Base-by-base conservation (phyloP, 2,329 filamentous ascomycete species). In the Lachnellula cervina region DNA sequence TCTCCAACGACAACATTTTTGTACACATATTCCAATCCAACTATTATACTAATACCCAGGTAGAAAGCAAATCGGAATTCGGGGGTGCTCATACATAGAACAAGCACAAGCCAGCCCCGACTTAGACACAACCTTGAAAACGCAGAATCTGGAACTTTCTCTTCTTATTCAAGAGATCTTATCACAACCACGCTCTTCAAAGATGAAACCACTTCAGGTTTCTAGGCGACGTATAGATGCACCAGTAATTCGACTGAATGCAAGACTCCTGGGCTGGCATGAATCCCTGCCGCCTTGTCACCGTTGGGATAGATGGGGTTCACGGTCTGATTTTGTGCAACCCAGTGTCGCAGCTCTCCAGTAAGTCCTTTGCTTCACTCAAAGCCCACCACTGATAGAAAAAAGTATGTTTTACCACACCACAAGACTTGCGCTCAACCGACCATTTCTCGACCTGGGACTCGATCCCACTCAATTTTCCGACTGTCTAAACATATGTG, bases 301-400 rank as follows among this genome's bases (percentile, higher is more conserved):
- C 17, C 54, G 57, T 35, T 59, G 57, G 54, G 51, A 56, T 50
- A 42, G 51, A 23, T 59, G 57, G 57, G 51, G 50, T 34, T 57
- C 54, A 5, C 35, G n/a, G 13, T 51, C 25, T 37, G 54, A 59
- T 34, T 32, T 25, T n/a, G 43, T 59, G n/a, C 23, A 50, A 35
- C 54, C 51, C 16, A 54, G 47, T 25, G 43, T 59, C 35, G 54
- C 54, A 23, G 34, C 50, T 32, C 51, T 57, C n/a, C 57, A 59
- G 54, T 59, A 57, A 28, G 51, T 40, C 14, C 23, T 50, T 14
- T 50, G 28, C 19, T 45, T 49, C n/a, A 55, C 45, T 52, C 17
- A 14, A 34, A 47, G 17, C 21, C 9, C 35, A 32, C 42, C 37
- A 49, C 14, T 34, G 7, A 37, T 40, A 21, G 9, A 21, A 9